These are phyloP conservation scores for Zizania palustris DNA, from an alignment of 202 grass and related monocot genomes.

Conservation along the genomic window DNA sequence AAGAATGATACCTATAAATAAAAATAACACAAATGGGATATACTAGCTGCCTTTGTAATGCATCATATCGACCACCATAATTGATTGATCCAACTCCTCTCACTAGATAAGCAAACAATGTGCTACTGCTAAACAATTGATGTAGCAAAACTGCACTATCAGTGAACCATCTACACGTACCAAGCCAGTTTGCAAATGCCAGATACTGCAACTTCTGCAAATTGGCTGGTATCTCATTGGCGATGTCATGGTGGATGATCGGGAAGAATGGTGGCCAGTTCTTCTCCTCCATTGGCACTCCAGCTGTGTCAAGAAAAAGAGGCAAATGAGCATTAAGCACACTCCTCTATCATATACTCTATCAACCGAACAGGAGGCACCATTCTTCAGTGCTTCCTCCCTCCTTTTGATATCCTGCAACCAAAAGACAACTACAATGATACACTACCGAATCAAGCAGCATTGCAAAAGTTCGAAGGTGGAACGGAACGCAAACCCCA, in stretches of 20 bases:
- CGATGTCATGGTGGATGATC: slow-evolving; percentile 81
- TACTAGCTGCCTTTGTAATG: neutral
- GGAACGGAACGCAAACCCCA: slow-evolving; percentile 39
- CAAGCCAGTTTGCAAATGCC: slow-evolving; percentile 79
- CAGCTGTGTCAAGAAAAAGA: slow-evolving; percentile 50
- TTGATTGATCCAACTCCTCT: neutral
- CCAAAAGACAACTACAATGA: slow-evolving; percentile 24
- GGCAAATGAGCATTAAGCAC: neutral
- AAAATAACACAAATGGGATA: slow-evolving; percentile 12
- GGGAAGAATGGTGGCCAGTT: slow-evolving; percentile 90
- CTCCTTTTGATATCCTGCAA: slow-evolving; percentile 59
- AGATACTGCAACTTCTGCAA: slow-evolving; percentile 86
- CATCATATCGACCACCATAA: neutral
- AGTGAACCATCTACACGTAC: slow-evolving; percentile 30
- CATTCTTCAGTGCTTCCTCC: slow-evolving; percentile 56
- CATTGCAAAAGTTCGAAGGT: neutral
- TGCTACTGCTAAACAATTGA: neutral
- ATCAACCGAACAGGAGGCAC: slow-evolving; percentile 11
- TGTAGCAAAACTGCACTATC: neutral
- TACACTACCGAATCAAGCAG: neutral
- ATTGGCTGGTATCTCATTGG: slow-evolving; percentile 80
- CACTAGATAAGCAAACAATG: neutral
- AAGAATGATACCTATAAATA: slow-evolving; percentile 62
- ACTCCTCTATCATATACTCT: neutral
- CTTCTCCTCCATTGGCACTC: slow-evolving; percentile 68